Base-by-base conservation (phyloP, 306 rosid species). In the Pterocarpus santalinus region DNA sequence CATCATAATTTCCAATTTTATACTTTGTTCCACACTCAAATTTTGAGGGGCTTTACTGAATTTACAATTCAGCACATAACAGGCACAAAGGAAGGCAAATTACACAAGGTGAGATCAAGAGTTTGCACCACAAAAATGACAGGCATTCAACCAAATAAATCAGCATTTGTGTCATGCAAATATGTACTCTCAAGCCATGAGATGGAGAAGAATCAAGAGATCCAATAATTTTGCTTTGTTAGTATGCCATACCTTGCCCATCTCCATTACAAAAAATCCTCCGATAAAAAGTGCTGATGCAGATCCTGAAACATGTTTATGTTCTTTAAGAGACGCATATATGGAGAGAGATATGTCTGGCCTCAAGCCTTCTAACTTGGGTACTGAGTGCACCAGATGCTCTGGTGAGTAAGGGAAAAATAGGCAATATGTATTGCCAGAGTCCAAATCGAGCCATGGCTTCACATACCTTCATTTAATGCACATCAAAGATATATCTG, bases 391-490 rank as follows among this genome's bases (percentile, higher is more conserved):
- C 79, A 87, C 93, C 90, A 95, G 81, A 85, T 93, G 93, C 97
- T 88, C 99, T 1, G 99, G 97, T 17, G 95, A 66, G 92, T 92
- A 90, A 17, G 99, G 97, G 86, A 90, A 93, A 81, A 92, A 95
- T 81, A 93, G 90, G 87, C 99, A 95, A 84, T 85, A 93, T 68
- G 92, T 82, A 71, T 85, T 84, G 81, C 93, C 91, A 28, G 87
- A 77, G 77, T 87, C 90, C 81, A 85, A 86, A 90, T 95, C 97
- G 84, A 86, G 72, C 99, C 99, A 92, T 58, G 97, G 97, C 80
- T 91, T 93, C 75, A 89, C 88, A 38, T 91, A 89, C 87, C 99
- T 95, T 85, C 78, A 88, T 76, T 78, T 43, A 85, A 84, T 30
- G 52, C 72, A 75, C 8, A 72, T 44, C 72, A 35, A 66, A 46